Base-by-base conservation (phyloP, 192 early-diverging fungal genomes). In the Chytriomyces confervae region DNA sequence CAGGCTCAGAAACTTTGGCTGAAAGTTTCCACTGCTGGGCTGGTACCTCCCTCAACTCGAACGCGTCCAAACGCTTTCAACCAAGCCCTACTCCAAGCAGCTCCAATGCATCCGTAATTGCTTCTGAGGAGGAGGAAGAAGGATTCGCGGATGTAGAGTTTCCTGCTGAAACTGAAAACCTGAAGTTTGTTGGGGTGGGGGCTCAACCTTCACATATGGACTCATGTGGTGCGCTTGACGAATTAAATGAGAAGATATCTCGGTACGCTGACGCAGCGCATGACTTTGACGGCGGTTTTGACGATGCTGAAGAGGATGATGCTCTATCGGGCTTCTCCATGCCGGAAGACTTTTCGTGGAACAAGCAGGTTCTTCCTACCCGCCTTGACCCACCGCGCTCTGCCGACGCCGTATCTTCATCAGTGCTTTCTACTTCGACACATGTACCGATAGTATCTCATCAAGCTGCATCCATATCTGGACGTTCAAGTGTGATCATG, bases 121-220 rank as follows among this genome's bases (percentile, higher is more conserved):
- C 84, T 18, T 82, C 80, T 10, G 85, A 86, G 43, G 83, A 77
- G n/a, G 84, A 84, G 23, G 82, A 84, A 6, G 85, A 86, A 45
- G 77, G 60, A 16, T 86, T 80, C 66, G 85, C 79, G 24, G 85
- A 86, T 61, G 69, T 86, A 23, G 77, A 78, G n/a, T 82, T 85
- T 60, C 84, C 81, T 6, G 61, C 46, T n/a, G 66, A 46, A 10
- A 20, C 44, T 9, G 78, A 9, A 27, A 51, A 72, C 36, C 46
- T 66, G 11, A 45, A 44, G 18, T 57, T 72, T 64, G 65, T 48
- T 10, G 61, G 62, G 8, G 20, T 18, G 8, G 60, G 67, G 23
- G 49, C n/a, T 10, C 24, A 18, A 23, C 7, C 16, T 16, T 51
- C 47, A n/a, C 51, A 24, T 45, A 69, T n/a, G 51, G 51, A 8